These are phyloP conservation scores for Silene conica DNA, from an alignment of 148 eudicot genomes.

Conservation along the genomic window DNA sequence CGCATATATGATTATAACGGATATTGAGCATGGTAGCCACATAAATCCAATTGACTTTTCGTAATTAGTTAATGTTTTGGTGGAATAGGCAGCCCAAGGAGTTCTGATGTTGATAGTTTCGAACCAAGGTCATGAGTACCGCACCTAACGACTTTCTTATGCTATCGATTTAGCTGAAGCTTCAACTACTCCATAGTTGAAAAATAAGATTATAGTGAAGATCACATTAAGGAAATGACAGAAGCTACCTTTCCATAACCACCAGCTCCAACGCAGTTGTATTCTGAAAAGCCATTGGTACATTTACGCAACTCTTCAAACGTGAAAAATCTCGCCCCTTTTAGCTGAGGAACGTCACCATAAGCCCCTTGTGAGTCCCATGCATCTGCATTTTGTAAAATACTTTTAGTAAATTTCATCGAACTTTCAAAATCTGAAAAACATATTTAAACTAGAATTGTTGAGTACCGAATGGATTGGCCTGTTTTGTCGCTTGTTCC, in stretches of 20 bases:
- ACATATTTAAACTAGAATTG: conserved; percentile 10
- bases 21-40: background rate
- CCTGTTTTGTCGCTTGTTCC: conserved; percentile 38
- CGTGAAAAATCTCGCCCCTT: conserved; percentile 63
- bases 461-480: conserved; percentile 52
- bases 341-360: conserved; percentile 63
- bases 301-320: conserved; percentile 65
- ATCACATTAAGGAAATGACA: too few species aligned
- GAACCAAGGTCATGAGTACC: too few species aligned
- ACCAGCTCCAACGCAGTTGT: conserved; percentile 57
- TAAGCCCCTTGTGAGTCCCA: conserved; percentile 55
- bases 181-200: background rate
- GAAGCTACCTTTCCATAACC: conserved; percentile 74
- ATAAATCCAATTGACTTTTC: too few species aligned
- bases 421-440: background rate
- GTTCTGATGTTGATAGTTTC: too few species aligned
- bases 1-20: background rate
- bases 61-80: too few species aligned
- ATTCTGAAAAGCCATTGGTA: conserved; percentile 56
- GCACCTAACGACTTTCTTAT: too few species aligned
- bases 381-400: conserved; percentile 42
- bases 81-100: too few species aligned
- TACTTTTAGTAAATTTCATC: background rate
- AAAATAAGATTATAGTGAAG: background rate
- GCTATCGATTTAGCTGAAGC: background rate